Base-by-base conservation (phyloP, 2,329 filamentous ascomycete genomes). In the Diaporthe ilicicola region DNA sequence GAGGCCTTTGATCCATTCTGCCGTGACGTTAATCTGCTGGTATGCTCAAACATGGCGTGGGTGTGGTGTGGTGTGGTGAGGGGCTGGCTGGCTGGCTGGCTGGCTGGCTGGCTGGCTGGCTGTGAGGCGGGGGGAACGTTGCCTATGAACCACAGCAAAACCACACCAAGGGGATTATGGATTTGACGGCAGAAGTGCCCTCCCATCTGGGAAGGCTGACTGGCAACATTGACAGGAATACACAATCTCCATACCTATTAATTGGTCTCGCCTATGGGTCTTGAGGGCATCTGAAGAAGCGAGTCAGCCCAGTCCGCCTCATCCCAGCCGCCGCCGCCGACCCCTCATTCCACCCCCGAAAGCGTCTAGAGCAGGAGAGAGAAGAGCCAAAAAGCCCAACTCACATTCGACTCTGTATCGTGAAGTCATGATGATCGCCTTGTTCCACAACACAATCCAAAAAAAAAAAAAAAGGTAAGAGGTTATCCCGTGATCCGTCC, bases 1-100 rank as follows among this genome's bases (percentile, higher is more conserved):
- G 4, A 98, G 88, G 48, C 92, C 93, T 83, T 99, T 98, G 86
- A 98, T 94, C 95, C 95, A 98, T 92, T 97, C 94, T 90, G 77
- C 73, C 64, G 73, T 50, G 12, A 1, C 4, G 3, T 9, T 4
- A 15, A 19, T 24, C 34, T 19, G 54, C 70, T 42, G 67, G 66
- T 34, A 44, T 24, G 48, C 46, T 22, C 19, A 5, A 5, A 32
- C 24, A 22, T n/a, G 48, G 48, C 15, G 13, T 5, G 48, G 8
- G 13, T 5, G 22, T 17, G 22, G 7, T 46, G 9, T 42, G 46
- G n/a, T n/a, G 48, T 32, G 13, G 42, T 44, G 24, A 64, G 32
- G 39, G 46, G 22, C 10, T 13, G 48, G 19, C n/a, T n/a, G n/a
- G n/a, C n/a, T n/a, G n/a, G n/a, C n/a, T n/a, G n/a, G n/a, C n/a